Evolutionary conservation across 2,329 filamentous ascomycete species (phyloP), one percentile per base, ranked within the genome.

Genomic region (Stagonosporopsis rhizophila): DNA sequence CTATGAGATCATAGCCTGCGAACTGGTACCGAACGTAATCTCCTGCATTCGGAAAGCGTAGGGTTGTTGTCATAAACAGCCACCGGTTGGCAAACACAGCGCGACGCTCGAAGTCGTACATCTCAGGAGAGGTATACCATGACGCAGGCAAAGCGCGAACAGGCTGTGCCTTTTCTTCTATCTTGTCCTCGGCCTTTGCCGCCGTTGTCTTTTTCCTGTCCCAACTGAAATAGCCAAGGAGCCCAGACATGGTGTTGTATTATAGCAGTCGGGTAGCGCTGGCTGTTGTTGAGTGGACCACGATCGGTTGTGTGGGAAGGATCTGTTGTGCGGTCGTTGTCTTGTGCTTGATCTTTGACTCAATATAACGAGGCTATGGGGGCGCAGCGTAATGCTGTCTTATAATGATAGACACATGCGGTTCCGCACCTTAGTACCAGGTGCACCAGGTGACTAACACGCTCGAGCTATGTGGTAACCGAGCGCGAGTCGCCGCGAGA

Each of bases 51-150:
- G 57, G 57, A 3, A 70, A 42, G 8, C 75, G 69, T 4, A 59
- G 60, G 34, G 56, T 68, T 42, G 75, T 71, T 23, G 74, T 74
- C 44, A 76, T 69, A 52, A 77, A 69, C n/a, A 75, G 63, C 75
- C 75, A 77, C 38, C 67, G 65, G 27, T 69, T 69, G 4, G 73
- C 77, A 60, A 81, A 81, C 35, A 81, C 77, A 28, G 79, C 78
- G 3, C 79, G 74, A 5, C 79, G 70, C 59, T 82, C 80, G 9
- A 81, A 73, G 59, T 80, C 73, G 58, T 80, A 82, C 69, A 80
- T 76, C 19, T 74, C 74, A n/a, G 67, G 63, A 8, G 70, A 77
- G 30, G 72, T 74, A 61, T 80, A 81, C 79, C 78, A 80, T 60
- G 78, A 79, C 40, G 78, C 71, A 6, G 79, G 77, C 5, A 80